These are phyloP conservation scores for Quambalaria eucalypti DNA, from an alignment of 1,284 basidiomycete species.

Conservation along the genomic window DNA sequence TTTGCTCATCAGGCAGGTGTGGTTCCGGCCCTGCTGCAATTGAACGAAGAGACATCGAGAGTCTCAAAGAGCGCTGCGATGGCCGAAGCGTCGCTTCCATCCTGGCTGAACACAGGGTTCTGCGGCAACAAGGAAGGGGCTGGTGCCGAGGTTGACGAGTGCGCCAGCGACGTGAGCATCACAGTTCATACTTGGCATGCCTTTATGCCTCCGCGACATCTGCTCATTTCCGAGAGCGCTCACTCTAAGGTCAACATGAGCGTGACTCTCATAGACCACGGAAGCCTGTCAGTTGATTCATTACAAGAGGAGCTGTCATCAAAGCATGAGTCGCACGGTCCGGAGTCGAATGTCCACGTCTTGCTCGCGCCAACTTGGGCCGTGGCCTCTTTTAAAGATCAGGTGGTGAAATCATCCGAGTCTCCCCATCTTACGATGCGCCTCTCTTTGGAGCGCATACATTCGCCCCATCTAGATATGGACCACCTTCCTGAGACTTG, in stretches of 20 bases:
- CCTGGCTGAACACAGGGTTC: too few relatives aligned
- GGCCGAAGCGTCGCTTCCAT: neutral
- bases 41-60: slow-evolving; percentile 3
- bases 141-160: neutral
- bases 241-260: neutral
- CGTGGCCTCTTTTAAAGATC: neutral
- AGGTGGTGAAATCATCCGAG: too few relatives aligned
- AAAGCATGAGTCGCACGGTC: neutral
- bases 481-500: slow-evolving; percentile 16
- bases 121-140: neutral
- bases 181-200: slow-evolving; percentile 17
- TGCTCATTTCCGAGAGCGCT: slow-evolving; percentile 3
- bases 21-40: slow-evolving; percentile 14
- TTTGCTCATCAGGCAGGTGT: slow-evolving; percentile 23
- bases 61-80: neutral
- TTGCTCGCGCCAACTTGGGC: slow-evolving; percentile 9
- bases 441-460: neutral
- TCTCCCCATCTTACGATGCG: neutral
- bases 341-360: neutral
- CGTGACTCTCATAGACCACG: neutral
- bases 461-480: slow-evolving; percentile 15
- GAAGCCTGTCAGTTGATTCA: neutral
- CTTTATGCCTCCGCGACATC: slow-evolving; percentile 19
- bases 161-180: neutral
- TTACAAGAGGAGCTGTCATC: neutral